A percentile compares a stretch with the other conserved stretches of the same genome.
phyloP scores from a whole-genome alignment of 2,329 filamentous ascomycete species.

The Neopestalotiopsis clavispora region DNA sequence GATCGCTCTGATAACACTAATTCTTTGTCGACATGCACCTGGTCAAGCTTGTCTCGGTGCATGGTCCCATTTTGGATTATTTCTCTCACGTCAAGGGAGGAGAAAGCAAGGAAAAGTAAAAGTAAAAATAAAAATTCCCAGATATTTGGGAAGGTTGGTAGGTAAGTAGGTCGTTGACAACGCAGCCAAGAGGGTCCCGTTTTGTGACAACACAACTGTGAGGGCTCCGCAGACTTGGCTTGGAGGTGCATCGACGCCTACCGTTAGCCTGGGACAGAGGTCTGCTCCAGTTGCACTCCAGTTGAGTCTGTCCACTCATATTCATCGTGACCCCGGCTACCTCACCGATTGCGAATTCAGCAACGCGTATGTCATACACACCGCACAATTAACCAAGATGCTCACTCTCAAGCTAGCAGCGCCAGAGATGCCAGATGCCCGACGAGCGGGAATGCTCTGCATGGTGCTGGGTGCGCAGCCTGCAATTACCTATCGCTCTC shows the following conservation, averaged over 20 bases:
- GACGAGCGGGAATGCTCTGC: background rate
- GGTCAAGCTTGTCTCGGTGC: background rate
- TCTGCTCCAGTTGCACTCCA: background rate
- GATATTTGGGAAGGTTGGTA: background rate
- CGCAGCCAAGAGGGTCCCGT: background rate
- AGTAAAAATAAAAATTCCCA: background rate
- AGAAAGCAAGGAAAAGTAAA: background rate
- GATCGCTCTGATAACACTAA: background rate
- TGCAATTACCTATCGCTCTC: background rate
- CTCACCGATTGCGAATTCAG: slow-evolving; percentile 1
- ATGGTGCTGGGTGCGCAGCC: background rate
- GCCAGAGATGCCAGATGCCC: background rate
- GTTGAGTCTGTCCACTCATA: background rate
- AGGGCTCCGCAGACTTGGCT: background rate
- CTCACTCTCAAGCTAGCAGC: background rate
- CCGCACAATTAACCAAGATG: background rate
- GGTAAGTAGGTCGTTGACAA: background rate
- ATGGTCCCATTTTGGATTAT: background rate
- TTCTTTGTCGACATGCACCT: background rate
- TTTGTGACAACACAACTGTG: background rate
- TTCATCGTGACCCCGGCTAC: background rate
- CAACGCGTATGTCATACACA: background rate
- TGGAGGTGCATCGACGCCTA: background rate
- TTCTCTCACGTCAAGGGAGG: background rate
- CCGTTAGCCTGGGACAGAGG: background rate